Evolutionary conservation across 2,329 filamentous ascomycete species (phyloP), one percentile per base, ranked within the genome.

Genomic region (Pestalotiopsis sp.): DNA sequence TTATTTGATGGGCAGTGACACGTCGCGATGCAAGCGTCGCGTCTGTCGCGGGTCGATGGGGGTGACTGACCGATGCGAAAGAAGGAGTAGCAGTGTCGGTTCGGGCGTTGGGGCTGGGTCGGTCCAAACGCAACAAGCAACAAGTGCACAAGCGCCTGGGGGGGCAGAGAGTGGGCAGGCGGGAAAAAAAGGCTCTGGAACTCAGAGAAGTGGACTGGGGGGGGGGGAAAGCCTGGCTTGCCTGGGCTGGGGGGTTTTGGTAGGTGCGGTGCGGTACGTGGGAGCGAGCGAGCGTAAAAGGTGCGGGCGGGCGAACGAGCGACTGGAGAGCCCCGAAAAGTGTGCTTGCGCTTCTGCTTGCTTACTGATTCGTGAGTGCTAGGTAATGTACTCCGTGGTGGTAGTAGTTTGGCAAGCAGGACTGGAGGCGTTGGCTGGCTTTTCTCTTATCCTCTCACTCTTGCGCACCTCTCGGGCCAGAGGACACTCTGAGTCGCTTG

Each of bases 1-100:
- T 77, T 72, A 68, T 80, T 79, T 75, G 81, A 80, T 76, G 85
- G 83, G 62, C 58, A 70, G 68, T 68, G 68, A 68, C 66, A 70
- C 68, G 68, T 69, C 68, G 68, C 66, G 68, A 70, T 70, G 68
- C 68, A 68, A 70, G 56, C 57, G 68, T 70, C 68, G 68, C 68
- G 68, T 70, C 66, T 70, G 75, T 77, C 71, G 73, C 73, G 71
- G 68, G 72, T 68, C 66, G 68, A 68, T 68, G 68, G 68, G 65
- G 62, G 67, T 67, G 67, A 67, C 68, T 70, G 66, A 70, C 68
- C 66, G 68, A 70, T 70, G 68, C 66, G 66, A 70, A 60, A 67
- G 66, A 67, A 63, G 66, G 66, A 67, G 59, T 61, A 68, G 68
- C 68, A 67, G 66, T 63, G 66, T 68, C 64, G 64, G 58, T 61